phyloP scores from a whole-genome alignment of 2,329 filamentous ascomycete genomes.

The Cercospora sesami region DNA sequence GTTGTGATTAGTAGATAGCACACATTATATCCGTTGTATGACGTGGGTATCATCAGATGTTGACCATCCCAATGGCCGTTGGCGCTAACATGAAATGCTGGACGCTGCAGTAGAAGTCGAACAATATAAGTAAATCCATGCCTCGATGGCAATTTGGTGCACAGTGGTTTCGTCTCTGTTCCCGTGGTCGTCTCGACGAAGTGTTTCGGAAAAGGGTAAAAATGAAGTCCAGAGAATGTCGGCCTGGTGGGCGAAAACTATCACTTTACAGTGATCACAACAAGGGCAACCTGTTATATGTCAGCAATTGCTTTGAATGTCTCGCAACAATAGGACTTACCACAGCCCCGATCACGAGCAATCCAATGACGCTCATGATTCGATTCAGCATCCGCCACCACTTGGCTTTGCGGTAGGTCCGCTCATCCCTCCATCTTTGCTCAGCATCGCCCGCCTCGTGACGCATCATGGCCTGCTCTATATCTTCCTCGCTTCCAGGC shows the following conservation, averaged over 20 bases:
- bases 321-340: constrained; percentile 29
- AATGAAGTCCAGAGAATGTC: background rate
- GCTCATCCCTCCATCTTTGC: constrained; percentile 37
- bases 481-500: constrained; percentile 32
- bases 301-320: background rate
- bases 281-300: constrained; percentile 37
- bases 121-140: constrained; percentile 7
- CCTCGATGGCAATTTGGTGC: background rate
- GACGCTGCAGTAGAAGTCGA: constrained; percentile 14
- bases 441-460: constrained; percentile 36
- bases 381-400: constrained; percentile 44
- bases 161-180: background rate
- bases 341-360: constrained; percentile 39
- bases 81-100: background rate
- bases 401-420: constrained; percentile 36
- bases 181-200: background rate
- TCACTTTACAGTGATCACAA: constrained; percentile 33
- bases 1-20: constrained; percentile 4
- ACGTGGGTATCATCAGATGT: constrained; percentile 23
- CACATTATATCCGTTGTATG: constrained; percentile 20
- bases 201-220: background rate
- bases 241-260: background rate
- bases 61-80: constrained; percentile 3
- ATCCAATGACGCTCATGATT: constrained; percentile 41
- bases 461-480: constrained; percentile 34